Base-by-base conservation (phyloP, 2,329 filamentous ascomycete genomes). In the Beauveria sp. region DNA sequence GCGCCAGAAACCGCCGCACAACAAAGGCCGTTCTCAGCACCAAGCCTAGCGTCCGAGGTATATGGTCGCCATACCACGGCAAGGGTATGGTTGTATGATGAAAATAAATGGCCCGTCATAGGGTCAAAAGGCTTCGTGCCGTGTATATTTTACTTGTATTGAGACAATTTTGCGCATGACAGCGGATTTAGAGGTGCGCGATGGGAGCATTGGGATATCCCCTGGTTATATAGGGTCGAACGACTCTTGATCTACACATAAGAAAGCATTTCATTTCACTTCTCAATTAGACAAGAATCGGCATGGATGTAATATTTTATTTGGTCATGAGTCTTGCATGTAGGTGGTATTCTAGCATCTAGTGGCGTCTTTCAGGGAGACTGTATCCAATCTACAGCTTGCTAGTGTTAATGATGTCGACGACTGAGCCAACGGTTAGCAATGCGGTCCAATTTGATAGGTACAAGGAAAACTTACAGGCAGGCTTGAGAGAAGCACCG, bases 401-500 rank as follows among this genome's bases (percentile, higher is more conserved):
- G 57, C 48, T 54, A 20, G 57, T 74, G 79, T 84, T 85, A 77
- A 84, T 79, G 67, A 85, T 85, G 65, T 85, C 81, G 70, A 84
- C 75, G 67, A 85, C 81, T 84, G 37, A 28, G 64, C 72, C 7
- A n/a, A 37, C 28, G 2, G 28, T 26, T 56, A 63, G 66, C 53
- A 65, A 16, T 44, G 20, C 44, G 37, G 22, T 46, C 3, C 28
- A 37, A 22, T 3, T 7, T 4, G 14, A 14, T 4, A 20, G 54
- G 7, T 40, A 8, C 44, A 28, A 52, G 43, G 14, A 34, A 18
- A 50, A 82, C 88, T 83, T 79, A 91, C 88, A 97, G 67, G 91
- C 92, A 73, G 93, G 93, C 87, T 97, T 97, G 80, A 97, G 85
- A 76, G 90, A 94, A 73, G 93, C 93, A 77, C 93, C 93, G 67